Conservation (phyloP, 2,329 filamentous ascomycete species). For the Cercospora sp. region DNA sequence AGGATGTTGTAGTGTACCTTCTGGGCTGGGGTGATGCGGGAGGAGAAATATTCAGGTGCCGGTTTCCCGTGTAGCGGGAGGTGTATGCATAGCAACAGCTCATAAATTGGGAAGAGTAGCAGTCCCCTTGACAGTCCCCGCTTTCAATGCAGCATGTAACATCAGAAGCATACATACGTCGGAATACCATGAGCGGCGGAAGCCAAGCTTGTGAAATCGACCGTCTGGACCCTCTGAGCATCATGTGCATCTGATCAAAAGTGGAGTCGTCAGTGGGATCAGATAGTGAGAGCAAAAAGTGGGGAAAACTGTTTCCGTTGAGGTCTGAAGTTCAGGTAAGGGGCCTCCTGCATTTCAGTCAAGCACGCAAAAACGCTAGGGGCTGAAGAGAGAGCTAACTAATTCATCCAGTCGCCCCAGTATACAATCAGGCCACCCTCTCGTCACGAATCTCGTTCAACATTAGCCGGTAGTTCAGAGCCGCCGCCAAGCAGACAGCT, state of each 20-base stretch:
- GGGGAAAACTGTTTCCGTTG: background rate
- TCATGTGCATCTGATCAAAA: background rate
- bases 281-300: background rate
- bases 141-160: background rate
- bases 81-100: background rate
- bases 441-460: background rate
- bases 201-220: background rate
- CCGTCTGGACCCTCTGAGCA: background rate
- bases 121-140: background rate
- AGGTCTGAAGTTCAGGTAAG: constrained; percentile 8
- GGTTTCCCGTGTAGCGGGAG: background rate
- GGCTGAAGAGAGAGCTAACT: constrained; percentile 3
- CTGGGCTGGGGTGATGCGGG: background rate
- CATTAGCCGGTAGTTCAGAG: constrained; percentile 1
- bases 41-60: background rate
- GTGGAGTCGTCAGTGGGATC: background rate
- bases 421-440: constrained; percentile 4
- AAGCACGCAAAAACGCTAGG: constrained; percentile 13
- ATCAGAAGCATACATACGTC: background rate
- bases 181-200: background rate
- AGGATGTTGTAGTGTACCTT: constrained; percentile 11
- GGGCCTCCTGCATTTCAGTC: constrained; percentile 20
- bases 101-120: background rate
- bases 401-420: background rate
- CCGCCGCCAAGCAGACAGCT: background rate